Evolutionary conservation across 176 grass and related monocot genomes (phyloP), one percentile per base, ranked within the genome.

Genomic region (Zizania latifolia): DNA sequence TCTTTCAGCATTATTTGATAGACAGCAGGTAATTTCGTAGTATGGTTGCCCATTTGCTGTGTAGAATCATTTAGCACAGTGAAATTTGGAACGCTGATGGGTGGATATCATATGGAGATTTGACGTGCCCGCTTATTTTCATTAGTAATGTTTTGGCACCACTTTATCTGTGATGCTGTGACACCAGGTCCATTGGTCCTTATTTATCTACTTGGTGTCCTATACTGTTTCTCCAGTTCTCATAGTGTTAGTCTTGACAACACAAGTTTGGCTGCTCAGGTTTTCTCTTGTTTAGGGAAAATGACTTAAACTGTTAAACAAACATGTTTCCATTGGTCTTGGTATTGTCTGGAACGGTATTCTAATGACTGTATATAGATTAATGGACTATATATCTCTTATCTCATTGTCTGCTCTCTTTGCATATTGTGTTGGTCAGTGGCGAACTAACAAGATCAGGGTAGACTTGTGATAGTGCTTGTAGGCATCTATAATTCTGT

Each of bases 1-100:
- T 72, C 95, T 99, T 87, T 99, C 95, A 57, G 85, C 84, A 26
- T 76, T 99, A 68, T 99, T 99, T 82, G 95, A 99, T 78, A 90
- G 95, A 40, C 89, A 82, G 63, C 95, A 94, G 91, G 95, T 99
- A 94, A 58, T 64, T 66, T 60, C 10, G 27, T 73, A 31, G 55
- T 6, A 56, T 79, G 58, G 14, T 39, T 32, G 60, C 12, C 7
- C 34, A 46, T 68, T 76, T 76, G 70, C 32, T 63, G 40, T 56
- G 3, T 6, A 27, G 3, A 77, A 56, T 4, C 17, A 61, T 71
- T 71, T 71, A 65, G n/a, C 16, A 34, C 28, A 56, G 16, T 64
- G 28, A 76, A 65, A 37, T 64, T 76, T 65, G 45, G 22, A 65
- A 31, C 0, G 8, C 56, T 17, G 28, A n/a, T 77, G 2, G 22